A percentile compares a stretch with the other conserved stretches of the same genome.
phyloP scores from a whole-genome alignment of 305 asterid species.

The Withania somnifera region DNA sequence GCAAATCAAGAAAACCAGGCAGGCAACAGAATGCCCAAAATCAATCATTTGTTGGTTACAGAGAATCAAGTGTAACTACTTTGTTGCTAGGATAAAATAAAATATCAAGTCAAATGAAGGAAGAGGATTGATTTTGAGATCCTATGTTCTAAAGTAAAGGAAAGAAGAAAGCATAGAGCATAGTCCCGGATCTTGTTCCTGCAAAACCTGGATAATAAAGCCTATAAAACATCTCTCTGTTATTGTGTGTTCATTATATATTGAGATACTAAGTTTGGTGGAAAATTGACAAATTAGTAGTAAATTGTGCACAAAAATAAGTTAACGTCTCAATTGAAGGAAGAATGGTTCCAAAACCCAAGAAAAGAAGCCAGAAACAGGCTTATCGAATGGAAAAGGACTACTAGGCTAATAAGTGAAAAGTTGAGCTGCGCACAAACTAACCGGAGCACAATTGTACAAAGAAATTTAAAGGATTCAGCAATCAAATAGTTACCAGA shows the following conservation, averaged over 20 bases:
- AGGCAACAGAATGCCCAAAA: background rate
- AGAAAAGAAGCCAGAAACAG: background rate
- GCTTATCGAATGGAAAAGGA: no score
- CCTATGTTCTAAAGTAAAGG: background rate
- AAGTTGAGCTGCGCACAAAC: no score
- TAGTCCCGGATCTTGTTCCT: background rate
- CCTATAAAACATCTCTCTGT: background rate
- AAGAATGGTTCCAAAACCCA: background rate
- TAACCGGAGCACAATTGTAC: no score
- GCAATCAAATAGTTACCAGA: constrained; percentile 30
- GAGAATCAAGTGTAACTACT: background rate
- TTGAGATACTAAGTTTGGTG: background rate
- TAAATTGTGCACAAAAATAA: background rate
- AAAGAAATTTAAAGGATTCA: background rate
- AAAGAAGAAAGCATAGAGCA: background rate
- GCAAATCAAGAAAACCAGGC: background rate
- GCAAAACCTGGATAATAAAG: background rate
- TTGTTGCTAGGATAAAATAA: background rate
- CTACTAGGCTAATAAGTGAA: no score
- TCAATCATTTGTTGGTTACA: background rate
- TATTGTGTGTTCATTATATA: background rate
- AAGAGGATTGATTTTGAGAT: background rate
- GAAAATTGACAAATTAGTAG: background rate
- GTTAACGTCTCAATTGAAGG: background rate
- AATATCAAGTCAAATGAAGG: background rate